These are phyloP conservation scores for Paramecium caudatum DNA, from an alignment of 73 alveolate species.

Conservation along the genomic window DNA sequence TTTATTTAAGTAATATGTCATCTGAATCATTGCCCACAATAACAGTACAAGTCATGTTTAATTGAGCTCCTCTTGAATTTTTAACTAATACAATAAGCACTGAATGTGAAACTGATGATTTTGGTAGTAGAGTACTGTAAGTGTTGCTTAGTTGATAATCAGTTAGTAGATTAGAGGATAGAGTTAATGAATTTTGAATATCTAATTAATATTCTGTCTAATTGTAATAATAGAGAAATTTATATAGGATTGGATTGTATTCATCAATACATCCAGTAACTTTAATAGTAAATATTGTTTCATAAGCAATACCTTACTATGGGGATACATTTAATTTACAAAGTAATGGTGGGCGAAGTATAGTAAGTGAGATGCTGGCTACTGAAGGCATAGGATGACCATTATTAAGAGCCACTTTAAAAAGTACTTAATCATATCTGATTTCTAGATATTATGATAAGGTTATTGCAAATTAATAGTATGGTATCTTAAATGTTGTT, in stretches of 20 bases:
- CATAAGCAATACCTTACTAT: neutral
- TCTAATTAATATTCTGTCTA: neutral
- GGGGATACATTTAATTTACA: slow-evolving; percentile 4
- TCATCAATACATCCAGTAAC: neutral
- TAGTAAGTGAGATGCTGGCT: slow-evolving; percentile 1
- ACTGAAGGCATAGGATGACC: too few relatives aligned
- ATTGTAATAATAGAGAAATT: neutral
- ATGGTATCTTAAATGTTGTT: neutral
- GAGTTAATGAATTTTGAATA: neutral
- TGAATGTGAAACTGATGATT: neutral
- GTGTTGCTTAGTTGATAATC: neutral
- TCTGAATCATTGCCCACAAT: neutral
- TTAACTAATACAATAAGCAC: neutral
- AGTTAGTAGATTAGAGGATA: neutral
- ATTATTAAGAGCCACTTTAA: too few relatives aligned
- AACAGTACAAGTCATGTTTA: neutral
- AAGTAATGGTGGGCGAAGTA: neutral
- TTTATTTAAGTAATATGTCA: too few relatives aligned
- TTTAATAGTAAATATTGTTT: neutral
- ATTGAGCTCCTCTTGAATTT: slow-evolving; percentile 22
- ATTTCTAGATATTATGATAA: neutral
- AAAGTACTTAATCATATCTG: neutral
- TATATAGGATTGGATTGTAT: neutral
- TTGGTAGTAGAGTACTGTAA: neutral
- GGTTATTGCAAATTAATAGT: neutral